Conservation (phyloP, 208 protist species). For the Zelonia costaricensis region DNA sequence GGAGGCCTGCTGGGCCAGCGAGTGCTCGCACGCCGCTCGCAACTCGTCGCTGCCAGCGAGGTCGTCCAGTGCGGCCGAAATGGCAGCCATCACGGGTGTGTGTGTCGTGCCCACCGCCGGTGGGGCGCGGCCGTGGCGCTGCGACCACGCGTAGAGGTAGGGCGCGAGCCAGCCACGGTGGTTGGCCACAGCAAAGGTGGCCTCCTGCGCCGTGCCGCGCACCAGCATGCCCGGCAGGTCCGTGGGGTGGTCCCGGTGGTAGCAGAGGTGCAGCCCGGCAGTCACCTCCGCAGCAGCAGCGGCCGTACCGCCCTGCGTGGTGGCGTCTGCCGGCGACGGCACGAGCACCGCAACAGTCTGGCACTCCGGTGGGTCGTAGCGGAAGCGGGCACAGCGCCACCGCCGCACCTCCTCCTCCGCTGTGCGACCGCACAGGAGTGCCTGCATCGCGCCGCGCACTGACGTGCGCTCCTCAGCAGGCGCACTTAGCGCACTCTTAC, state of each 20-base stretch:
- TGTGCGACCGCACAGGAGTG: not conserved
- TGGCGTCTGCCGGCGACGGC: not conserved
- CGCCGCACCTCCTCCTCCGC: constrained; percentile 9
- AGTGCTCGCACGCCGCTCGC: not conserved
- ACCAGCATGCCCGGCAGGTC: constrained; percentile 11
- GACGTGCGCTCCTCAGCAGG: too few relatives aligned
- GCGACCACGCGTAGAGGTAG: constrained; percentile 8
- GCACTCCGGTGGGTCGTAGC: constrained; percentile 48
- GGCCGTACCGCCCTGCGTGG: too few relatives aligned
- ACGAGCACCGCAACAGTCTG: constrained; percentile 30
- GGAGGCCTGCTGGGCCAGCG: not conserved
- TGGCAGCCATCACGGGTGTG: too few relatives aligned
- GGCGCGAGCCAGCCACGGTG: constrained; percentile 4
- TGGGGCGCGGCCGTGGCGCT: not conserved
- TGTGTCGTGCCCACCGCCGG: too few relatives aligned
- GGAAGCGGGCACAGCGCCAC: constrained; percentile 38
- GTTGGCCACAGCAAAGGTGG: not conserved
- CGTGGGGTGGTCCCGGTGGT: constrained; percentile 36
- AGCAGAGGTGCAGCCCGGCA: constrained; percentile 23
- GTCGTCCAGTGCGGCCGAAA: not conserved
- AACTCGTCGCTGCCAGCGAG: not conserved
- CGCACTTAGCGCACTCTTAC: too few relatives aligned
- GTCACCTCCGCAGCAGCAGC: not conserved
- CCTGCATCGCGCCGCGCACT: too few relatives aligned
- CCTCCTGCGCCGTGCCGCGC: not conserved